phyloP scores from a whole-genome alignment of 192 early-diverging fungal genomes.

The Chytriomyces confervae region DNA sequence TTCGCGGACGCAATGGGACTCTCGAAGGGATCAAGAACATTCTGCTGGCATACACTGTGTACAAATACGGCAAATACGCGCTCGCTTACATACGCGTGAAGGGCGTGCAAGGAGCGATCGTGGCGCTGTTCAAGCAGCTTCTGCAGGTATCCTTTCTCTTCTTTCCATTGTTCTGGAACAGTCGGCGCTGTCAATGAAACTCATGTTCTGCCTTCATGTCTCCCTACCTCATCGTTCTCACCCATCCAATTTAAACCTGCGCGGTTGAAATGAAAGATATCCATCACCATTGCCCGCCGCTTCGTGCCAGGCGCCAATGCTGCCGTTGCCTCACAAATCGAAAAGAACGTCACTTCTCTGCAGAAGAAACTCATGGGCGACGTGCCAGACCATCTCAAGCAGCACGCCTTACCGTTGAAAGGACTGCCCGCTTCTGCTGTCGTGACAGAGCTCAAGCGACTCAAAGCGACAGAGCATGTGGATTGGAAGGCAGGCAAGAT shows the following conservation, averaged over 20 bases:
- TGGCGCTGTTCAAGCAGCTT: constrained; percentile 49
- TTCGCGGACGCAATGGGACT: neutral
- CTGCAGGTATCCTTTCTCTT: constrained; percentile 51
- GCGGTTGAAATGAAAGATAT: neutral
- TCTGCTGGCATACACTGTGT: constrained; percentile 11
- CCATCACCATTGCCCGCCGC: constrained; percentile 37
- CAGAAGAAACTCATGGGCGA: constrained; percentile 75
- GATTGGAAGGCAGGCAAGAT: constrained; percentile 88
- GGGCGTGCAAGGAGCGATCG: constrained; percentile 59
- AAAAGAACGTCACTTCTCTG: constrained; percentile 78
- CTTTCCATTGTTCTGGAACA: neutral
- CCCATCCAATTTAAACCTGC: constrained; percentile 1
- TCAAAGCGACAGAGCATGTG: constrained; percentile 49
- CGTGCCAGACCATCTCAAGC: constrained; percentile 55
- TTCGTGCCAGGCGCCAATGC: constrained; percentile 58
- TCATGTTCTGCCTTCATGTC: neutral
- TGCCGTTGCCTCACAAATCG: constrained; percentile 76
- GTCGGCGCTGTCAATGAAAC: neutral
- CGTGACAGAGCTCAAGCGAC: constrained; percentile 60
- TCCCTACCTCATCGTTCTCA: neutral
- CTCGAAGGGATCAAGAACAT: constrained; percentile 16
- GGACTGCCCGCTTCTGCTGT: constrained; percentile 71
- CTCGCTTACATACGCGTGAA: constrained; percentile 45
- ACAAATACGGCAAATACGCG: constrained; percentile 1
- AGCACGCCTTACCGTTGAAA: constrained; percentile 66